phyloP scores from a whole-genome alignment of 352 stramenopile species.

The Pilasporangium apinafurcum region DNA sequence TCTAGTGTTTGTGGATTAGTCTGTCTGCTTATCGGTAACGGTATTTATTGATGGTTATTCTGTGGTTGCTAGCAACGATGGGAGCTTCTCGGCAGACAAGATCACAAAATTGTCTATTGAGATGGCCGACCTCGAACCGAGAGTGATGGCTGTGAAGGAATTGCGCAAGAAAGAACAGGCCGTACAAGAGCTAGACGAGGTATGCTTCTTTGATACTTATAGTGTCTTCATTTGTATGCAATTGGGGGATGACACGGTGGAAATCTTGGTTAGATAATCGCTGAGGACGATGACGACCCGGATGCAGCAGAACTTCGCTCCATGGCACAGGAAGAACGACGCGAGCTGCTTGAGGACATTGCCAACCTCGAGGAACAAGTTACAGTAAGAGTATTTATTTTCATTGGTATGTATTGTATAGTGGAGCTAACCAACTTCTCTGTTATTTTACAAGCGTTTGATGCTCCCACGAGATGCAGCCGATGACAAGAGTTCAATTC shows the following conservation, averaged over 20 bases:
- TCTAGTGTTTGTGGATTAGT: background rate
- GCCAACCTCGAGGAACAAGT: conserved; percentile 52
- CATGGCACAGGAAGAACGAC: conserved; percentile 73
- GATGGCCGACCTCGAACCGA: conserved; percentile 74
- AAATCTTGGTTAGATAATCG: conserved; percentile 41
- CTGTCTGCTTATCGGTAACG: conserved; percentile 1
- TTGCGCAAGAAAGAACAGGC: conserved; percentile 88
- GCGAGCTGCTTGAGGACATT: conserved; percentile 45
- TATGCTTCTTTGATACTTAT: conserved; percentile 4
- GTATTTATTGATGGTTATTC: background rate
- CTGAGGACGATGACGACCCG: conserved; percentile 34
- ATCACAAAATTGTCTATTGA: conserved; percentile 83
- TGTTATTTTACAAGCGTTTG: conserved; percentile 34
- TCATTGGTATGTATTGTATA: no score
- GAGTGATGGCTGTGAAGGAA: conserved; percentile 58
- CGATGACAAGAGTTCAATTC: conserved; percentile 95
- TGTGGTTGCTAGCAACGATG: conserved; percentile 46
- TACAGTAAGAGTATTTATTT: conserved; percentile 48
- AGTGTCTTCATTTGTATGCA: conserved; percentile 2
- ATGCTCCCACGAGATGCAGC: conserved; percentile 80
- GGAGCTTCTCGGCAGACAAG: conserved; percentile 58
- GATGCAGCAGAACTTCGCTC: conserved; percentile 60
- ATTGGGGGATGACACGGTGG: conserved; percentile 9
- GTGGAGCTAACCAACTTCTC: no score
- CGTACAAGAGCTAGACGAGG: conserved; percentile 85